Evolutionary conservation across 2,329 filamentous ascomycete genomes (phyloP), one percentile per base, ranked within the genome.

Genomic region (Trichophyton equinum): DNA sequence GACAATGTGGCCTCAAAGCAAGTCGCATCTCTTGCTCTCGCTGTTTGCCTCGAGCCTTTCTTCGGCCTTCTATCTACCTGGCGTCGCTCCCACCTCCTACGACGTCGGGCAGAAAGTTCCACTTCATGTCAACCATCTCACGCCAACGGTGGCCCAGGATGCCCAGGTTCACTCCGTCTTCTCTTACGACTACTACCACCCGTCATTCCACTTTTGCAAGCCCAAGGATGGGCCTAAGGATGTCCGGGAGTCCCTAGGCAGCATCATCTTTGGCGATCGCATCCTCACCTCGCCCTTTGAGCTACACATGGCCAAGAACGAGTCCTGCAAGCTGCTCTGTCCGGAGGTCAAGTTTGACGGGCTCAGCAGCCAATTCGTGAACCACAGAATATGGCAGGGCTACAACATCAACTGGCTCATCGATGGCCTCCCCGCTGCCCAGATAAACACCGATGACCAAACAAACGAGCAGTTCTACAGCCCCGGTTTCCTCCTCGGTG

Each of bases 281-380:
- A 99, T 99, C 77, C 90, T 90, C 77, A 95, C 90, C n/a, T 97
- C 92, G 40, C 89, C 92, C 0, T 96, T 95, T 70, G 85, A 96
- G 70, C 79, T 97, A 63, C 82, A 84, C 66, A 96, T 99, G 91
- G 84, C 77, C 60, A 78, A 84, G 64, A 94, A 99, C 72, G 88
- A 96, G 74, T 86, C 85, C 0, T 99, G 94, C 78, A 94, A 92
- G 73, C 74, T 81, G 15, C 79, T 95, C 2, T 99, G 94, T 74
- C 76, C 80, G 30, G 79, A 82, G 47, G 80, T 81, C 46, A 87
- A 85, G 22, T 86, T 85, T 70, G 80, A 87, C 51, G 76, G 82
- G 33, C 78, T 81, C 18, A 83, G 85, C 59, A 83, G 89, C 20
- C 79, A 84, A 59, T 97, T 96, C 65, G 86, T 96, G 64, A 95